Evolutionary conservation across 1,284 basidiomycete species (phyloP).

Genomic region (Leccinum griseonigrum): DNA sequence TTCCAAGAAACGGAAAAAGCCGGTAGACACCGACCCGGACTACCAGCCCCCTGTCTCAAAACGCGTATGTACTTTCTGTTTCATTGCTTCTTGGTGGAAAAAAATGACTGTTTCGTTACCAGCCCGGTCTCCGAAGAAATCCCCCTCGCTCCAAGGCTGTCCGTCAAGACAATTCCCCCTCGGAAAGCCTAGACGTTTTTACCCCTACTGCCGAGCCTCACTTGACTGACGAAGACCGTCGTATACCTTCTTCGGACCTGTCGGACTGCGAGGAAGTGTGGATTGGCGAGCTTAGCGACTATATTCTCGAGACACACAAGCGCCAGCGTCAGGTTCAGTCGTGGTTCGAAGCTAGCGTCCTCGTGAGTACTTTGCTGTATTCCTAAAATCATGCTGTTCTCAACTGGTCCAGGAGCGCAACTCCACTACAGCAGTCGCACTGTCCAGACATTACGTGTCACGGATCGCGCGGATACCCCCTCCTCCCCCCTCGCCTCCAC

Average conservation of each 20-base stretch:
- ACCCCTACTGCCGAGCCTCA: constrained; percentile 34
- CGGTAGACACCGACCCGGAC: constrained; percentile 47
- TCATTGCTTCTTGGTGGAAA: neutral
- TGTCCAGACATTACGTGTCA: constrained; percentile 64
- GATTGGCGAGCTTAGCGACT: constrained; percentile 63
- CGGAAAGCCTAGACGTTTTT: constrained; percentile 35
- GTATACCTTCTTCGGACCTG: constrained; percentile 65
- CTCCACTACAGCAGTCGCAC: constrained; percentile 51
- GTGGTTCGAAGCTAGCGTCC: constrained; percentile 63
- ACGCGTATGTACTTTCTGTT: constrained; percentile 45
- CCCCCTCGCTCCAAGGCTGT: constrained; percentile 41
- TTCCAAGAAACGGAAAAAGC: constrained; percentile 53
- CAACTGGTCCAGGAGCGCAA: constrained; percentile 57
- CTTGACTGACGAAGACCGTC: constrained; percentile 47
- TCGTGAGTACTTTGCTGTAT: constrained; percentile 42
- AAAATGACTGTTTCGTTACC: neutral
- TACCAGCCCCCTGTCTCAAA: constrained; percentile 50
- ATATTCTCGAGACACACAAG: constrained; percentile 67
- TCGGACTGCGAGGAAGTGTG: constrained; percentile 77
- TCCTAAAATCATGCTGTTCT: constrained; percentile 7
- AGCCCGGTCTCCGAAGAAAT: constrained; percentile 42
- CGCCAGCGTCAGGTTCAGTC: constrained; percentile 67
- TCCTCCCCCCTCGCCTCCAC: constrained; percentile 47
- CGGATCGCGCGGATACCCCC: constrained; percentile 62
- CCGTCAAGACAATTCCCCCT: constrained; percentile 36